A percentile compares a stretch with the other conserved stretches of the same genome.
Conservation (phyloP, 2,329 filamentous ascomycete genomes). For the Colletotrichum abscissum region DNA sequence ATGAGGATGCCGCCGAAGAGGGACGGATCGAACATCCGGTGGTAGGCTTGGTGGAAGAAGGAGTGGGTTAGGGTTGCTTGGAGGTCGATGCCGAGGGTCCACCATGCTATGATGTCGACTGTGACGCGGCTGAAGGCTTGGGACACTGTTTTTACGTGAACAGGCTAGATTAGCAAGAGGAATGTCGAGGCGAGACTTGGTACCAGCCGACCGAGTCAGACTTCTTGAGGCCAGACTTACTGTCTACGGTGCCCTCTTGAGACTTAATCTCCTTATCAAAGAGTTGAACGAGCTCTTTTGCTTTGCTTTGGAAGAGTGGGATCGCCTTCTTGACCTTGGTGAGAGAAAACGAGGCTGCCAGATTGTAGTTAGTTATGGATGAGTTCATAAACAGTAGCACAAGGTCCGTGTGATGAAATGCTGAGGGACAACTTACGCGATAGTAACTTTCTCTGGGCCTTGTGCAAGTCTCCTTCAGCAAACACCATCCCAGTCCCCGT, state of each 20-base stretch:
- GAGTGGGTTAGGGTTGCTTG: constrained; percentile 40
- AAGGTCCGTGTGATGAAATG: not conserved
- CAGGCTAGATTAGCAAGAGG: not conserved
- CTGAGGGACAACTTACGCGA: constrained; percentile 32
- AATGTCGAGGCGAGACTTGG: too few species aligned
- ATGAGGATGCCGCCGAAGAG: constrained; percentile 39
- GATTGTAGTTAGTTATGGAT: not conserved
- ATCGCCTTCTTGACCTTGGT: constrained; percentile 47
- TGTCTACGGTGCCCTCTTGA: constrained; percentile 34
- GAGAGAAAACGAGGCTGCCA: constrained; percentile 45
- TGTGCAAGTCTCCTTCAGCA: constrained; percentile 49
- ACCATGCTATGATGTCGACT: constrained; percentile 49
- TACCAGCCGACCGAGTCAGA: too few species aligned
- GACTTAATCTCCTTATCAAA: constrained; percentile 37
- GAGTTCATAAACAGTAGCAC: not conserved
- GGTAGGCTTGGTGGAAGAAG: constrained; percentile 43
- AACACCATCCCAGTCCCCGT: constrained; percentile 47
- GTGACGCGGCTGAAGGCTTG: constrained; percentile 45
- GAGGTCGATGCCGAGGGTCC: constrained; percentile 48
- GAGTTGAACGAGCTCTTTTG: constrained; percentile 42
- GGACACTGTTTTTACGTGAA: not conserved
- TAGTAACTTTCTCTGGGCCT: constrained; percentile 47
- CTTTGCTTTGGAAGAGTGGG: constrained; percentile 48
- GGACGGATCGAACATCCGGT: constrained; percentile 40
- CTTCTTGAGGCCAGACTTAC: not conserved